Base-by-base conservation (phyloP, 495 filamentous ascomycete species). In the Neurospora sp. region DNA sequence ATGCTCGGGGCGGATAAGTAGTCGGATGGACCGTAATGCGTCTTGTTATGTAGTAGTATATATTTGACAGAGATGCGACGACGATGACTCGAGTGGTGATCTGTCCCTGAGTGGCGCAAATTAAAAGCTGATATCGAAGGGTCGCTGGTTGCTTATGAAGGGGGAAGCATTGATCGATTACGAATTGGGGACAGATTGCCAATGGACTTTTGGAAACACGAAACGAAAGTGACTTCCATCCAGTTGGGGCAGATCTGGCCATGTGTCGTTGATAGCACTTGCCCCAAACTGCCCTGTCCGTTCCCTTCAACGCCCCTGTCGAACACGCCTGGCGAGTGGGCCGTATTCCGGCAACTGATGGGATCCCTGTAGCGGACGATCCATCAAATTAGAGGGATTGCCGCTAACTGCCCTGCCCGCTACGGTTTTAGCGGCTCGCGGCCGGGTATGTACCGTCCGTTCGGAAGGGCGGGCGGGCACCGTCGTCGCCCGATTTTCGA, bases 181-280 rank as follows among this genome's bases (percentile, higher is more conserved):
- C 53, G 70, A 61, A 69, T 71, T 76, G 70, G 76, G 78, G 78
- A 76, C 78, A 80, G 77, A 77, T 80, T 80, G 78, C 76, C 41
- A 48, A 68, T 44, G 45, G 72, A 38, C 42, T 27, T 59, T 39
- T 42, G 22, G 39, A 39, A 12, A 42, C 40, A 53, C 39, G 44
- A 69, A 69, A 27, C 69, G 65, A 42, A 44, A 44, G 72, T 65
- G 44, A 38, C 41, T 61, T 9, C 53, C 53, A 61, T 61, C 53
- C 53, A 35, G 27, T 61, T 61, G 53, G 53, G 53, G 53, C 39
- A 70, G 53, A 78, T 78, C 72, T 73, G 77, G 76, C 78, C 71
- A 80, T 78, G 73, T 76, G 75, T 72, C 75, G 75, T 76, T 70
- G 70, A 72, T 61, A 12, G 42, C 37, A 39, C 37, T 41, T 39